A percentile compares a stretch with the other conserved stretches of the same genome.
Evolutionary conservation across 164 flowering plant species (phyloP).

Genomic region (Cinnamomum micranthum): DNA sequence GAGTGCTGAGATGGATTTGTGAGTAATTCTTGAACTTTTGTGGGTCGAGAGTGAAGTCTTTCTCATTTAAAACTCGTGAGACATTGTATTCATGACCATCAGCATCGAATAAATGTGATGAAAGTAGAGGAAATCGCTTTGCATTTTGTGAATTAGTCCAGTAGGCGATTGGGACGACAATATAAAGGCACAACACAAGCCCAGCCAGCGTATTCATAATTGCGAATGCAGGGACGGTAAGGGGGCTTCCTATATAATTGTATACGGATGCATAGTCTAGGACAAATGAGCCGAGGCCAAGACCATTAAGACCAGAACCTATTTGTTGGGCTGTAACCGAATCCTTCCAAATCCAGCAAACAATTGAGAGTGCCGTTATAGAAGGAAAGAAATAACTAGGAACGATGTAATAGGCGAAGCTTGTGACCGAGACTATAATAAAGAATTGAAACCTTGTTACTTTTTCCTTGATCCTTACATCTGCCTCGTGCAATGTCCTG

Average conservation of each 20-base stretch:
- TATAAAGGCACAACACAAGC: constrained; percentile 31
- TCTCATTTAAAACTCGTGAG: constrained; percentile 23
- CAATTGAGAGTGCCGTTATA: constrained; percentile 43
- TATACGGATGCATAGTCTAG: constrained; percentile 55
- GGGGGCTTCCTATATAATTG: constrained; percentile 41
- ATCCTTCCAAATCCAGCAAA: constrained; percentile 52
- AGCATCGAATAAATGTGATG: constrained; percentile 33
- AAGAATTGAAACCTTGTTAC: constrained; percentile 61
- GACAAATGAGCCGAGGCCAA: constrained; percentile 55
- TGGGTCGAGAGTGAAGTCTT: constrained; percentile 26
- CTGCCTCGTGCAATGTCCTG: constrained; percentile 59
- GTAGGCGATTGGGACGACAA: constrained; percentile 42
- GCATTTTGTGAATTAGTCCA: constrained; percentile 55
- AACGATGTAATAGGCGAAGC: constrained; percentile 38
- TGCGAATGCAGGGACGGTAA: constrained; percentile 50
- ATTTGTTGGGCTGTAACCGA: constrained; percentile 31
- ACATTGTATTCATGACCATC: constrained; percentile 39
- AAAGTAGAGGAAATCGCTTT: constrained; percentile 46
- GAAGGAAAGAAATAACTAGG: constrained; percentile 48
- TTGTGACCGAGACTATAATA: constrained; percentile 33
- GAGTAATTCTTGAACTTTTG: constrained; percentile 39
- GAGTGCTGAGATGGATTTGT: constrained; percentile 40
- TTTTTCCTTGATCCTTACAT: constrained; percentile 33
- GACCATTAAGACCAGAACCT: constrained; percentile 49
- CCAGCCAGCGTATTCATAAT: constrained; percentile 38